Evolutionary conservation across 495 filamentous ascomycete species (phyloP).

Genomic region (Neurospora sp.): DNA sequence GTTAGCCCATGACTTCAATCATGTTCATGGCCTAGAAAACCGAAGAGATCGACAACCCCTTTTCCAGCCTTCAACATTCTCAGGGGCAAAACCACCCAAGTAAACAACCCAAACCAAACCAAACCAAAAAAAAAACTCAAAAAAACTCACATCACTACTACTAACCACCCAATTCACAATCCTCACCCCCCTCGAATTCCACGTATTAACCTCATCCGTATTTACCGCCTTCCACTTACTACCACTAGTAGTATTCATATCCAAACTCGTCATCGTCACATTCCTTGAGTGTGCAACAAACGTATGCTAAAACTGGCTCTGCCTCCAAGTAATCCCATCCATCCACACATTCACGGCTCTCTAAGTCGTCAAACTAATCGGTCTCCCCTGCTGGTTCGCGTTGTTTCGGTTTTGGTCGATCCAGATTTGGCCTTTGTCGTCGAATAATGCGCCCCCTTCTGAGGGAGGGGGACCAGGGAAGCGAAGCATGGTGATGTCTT

Average conservation of each 20-base stretch:
- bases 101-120: background rate
- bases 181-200: background rate
- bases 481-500: constrained; percentile 25
- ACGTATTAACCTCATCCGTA: background rate
- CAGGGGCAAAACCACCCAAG: background rate
- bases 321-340: too few relatives aligned
- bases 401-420: constrained; percentile 28
- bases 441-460: too few relatives aligned
- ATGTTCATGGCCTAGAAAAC: too few relatives aligned
- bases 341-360: too few relatives aligned
- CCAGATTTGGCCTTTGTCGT: constrained; percentile 36
- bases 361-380: too few relatives aligned
- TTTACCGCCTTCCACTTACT: background rate
- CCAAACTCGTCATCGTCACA: background rate
- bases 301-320: too few relatives aligned
- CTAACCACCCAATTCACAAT: background rate
- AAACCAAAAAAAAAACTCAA: too few relatives aligned
- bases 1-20: too few relatives aligned
- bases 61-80: too few relatives aligned
- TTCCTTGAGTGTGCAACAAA: background rate
- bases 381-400: constrained; percentile 17
- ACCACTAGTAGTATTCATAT: background rate
- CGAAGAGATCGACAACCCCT: too few relatives aligned
- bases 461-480: too few relatives aligned
- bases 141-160: background rate